These are phyloP conservation scores for Metschnikowia peoriensis DNA, from an alignment of 805 yeast genomes.

Conservation along the genomic window DNA sequence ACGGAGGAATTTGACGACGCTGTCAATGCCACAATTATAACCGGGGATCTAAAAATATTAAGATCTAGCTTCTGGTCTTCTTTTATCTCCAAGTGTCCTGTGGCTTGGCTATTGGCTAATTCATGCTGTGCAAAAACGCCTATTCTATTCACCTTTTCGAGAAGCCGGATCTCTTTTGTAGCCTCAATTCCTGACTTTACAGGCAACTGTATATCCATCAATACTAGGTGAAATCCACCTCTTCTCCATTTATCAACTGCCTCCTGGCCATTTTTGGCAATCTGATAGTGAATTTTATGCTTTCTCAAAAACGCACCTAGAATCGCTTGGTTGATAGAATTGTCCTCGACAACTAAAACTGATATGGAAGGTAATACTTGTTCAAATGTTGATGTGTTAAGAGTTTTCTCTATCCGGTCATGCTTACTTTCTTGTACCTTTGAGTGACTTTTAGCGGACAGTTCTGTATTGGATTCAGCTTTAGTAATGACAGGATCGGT, in stretches of 20 bases:
- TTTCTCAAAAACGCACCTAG: conserved; percentile 83
- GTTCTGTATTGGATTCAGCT: background rate
- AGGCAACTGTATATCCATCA: conserved; percentile 97
- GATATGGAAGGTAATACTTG: conserved; percentile 85
- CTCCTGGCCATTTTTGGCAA: conserved; percentile 92
- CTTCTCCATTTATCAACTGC: conserved; percentile 92
- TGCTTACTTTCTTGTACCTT: background rate
- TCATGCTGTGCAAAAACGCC: conserved; percentile 58
- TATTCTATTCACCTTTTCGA: conserved; percentile 77
- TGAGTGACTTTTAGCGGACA: background rate
- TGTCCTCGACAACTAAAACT: conserved; percentile 94
- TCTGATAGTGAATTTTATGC: conserved; percentile 77
- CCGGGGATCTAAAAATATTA: conserved; percentile 79
- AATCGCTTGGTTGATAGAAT: conserved; percentile 89
- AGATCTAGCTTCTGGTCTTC: conserved; percentile 58
- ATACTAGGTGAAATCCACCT: conserved; percentile 91
- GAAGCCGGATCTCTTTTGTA: conserved; percentile 81
- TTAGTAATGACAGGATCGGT: background rate
- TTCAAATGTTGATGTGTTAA: conserved; percentile 39
- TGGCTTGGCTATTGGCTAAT: conserved; percentile 21
- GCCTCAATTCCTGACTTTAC: conserved; percentile 96
- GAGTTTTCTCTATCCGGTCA: conserved; percentile 4
- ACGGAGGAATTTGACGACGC: conserved; percentile 79
- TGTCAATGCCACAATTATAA: conserved; percentile 95
- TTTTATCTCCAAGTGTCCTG: conserved; percentile 24